These are phyloP conservation scores for Cucurbita moschata DNA, from an alignment of 306 rosid genomes.

Conservation along the genomic window DNA sequence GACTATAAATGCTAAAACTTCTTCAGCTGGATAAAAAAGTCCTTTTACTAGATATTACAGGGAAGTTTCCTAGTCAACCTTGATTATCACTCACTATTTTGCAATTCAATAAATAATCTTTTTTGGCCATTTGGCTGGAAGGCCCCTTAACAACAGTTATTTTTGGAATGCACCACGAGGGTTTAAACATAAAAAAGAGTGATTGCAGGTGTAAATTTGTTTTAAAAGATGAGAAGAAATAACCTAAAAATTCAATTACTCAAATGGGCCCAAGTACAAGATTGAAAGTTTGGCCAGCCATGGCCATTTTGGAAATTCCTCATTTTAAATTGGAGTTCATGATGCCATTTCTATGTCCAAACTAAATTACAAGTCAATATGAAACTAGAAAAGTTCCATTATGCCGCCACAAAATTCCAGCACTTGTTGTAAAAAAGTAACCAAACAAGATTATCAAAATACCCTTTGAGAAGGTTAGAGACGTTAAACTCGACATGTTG, in stretches of 20 bases:
- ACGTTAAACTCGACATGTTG: not conserved
- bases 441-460: not conserved
- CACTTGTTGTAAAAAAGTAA: too few relatives aligned
- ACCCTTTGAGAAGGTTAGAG: not conserved
- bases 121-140: not conserved
- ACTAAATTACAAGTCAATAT: not conserved
- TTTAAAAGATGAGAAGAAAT: not conserved
- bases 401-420: not conserved
- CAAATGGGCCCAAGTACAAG: not conserved
- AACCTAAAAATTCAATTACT: not conserved
- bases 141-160: not conserved
- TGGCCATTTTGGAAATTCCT: not conserved
- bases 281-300: not conserved
- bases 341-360: not conserved
- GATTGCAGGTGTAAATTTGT: not conserved
- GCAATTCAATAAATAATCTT: too few relatives aligned
- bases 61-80: too few relatives aligned
- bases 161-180: not conserved
- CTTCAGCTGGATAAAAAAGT: too few relatives aligned
- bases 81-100: too few relatives aligned
- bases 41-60: too few relatives aligned
- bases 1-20: too few relatives aligned
- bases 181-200: not conserved
- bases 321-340: not conserved
- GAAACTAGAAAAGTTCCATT: not conserved